phyloP scores from a whole-genome alignment of 2,329 filamentous ascomycete species.

The Diplodia seriata region DNA sequence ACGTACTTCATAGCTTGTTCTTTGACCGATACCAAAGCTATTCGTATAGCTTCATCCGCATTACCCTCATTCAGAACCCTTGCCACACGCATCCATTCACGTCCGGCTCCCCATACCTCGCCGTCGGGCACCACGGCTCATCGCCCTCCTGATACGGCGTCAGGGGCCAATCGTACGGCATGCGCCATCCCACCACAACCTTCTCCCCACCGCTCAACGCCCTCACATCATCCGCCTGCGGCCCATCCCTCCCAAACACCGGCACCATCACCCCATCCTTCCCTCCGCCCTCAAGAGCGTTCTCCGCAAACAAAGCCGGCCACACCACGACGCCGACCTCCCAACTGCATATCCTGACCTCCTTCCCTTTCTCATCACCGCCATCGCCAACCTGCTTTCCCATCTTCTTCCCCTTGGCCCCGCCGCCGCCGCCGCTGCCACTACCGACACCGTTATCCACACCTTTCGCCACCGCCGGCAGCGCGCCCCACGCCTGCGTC shows the following conservation, averaged over 20 bases:
- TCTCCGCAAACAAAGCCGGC: slow-evolving; percentile 63
- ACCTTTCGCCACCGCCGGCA: slow-evolving; percentile 39
- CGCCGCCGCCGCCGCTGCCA: background rate
- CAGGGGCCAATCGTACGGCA: slow-evolving; percentile 84
- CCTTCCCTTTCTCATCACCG: background rate
- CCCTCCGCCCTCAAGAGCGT: slow-evolving; percentile 32
- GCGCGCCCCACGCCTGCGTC: slow-evolving; percentile 85
- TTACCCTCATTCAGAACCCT: background rate
- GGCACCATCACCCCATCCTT: slow-evolving; percentile 66
- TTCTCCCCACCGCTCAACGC: slow-evolving; percentile 32
- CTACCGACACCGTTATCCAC: background rate
- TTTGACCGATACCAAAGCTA: too few relatives aligned
- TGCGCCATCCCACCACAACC: slow-evolving; percentile 67
- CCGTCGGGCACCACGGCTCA: slow-evolving; percentile 74
- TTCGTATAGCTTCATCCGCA: too few relatives aligned
- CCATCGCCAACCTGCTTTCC: background rate
- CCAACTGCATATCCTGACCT: slow-evolving; percentile 75
- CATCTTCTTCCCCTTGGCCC: background rate
- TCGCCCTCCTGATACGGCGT: slow-evolving; percentile 68
- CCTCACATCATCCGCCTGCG: slow-evolving; percentile 41
- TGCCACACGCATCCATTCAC: slow-evolving; percentile 9
- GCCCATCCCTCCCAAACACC: slow-evolving; percentile 68
- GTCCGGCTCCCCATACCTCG: slow-evolving; percentile 13
- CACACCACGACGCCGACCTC: slow-evolving; percentile 85
- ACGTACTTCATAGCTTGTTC: too few relatives aligned